Evolutionary conservation across 139 green algal species (phyloP).

Genomic region (Chlorella sp.): DNA sequence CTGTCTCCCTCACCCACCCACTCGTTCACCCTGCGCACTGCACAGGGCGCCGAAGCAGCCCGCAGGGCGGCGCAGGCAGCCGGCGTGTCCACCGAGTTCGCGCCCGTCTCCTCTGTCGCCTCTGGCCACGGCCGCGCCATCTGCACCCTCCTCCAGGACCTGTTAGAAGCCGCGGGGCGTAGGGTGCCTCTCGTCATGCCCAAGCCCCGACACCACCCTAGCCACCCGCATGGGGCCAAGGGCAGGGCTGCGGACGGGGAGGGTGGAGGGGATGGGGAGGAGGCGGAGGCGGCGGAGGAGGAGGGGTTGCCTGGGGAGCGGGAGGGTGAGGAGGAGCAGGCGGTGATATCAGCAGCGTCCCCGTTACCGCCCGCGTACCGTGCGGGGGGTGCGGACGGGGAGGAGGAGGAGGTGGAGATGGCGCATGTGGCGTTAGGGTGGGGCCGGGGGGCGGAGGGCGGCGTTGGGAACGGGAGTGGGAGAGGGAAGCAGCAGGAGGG

Average conservation of each 20-base stretch:
- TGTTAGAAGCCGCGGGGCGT: not conserved
- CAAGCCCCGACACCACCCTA: not conserved
- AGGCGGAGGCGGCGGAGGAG: not conserved
- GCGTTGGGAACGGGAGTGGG: too few species aligned
- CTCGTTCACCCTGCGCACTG: too few species aligned
- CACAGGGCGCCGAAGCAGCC: conserved; percentile 30
- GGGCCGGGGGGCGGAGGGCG: too few species aligned
- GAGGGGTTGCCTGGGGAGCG: not conserved
- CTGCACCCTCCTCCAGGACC: conserved; percentile 25
- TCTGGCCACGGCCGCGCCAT: conserved; percentile 29
- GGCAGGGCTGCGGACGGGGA: not conserved
- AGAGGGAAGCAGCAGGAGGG: too few species aligned
- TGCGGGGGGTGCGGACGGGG: not conserved
- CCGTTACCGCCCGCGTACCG: not conserved
- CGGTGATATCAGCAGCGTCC: too few species aligned
- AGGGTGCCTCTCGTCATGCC: not conserved
- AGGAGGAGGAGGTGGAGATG: not conserved
- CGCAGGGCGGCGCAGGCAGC: conserved; percentile 25
- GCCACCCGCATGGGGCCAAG: too few species aligned
- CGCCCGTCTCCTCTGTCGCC: conserved; percentile 23
- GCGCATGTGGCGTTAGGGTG: too few species aligned
- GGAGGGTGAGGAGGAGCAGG: not conserved
- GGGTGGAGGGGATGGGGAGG: not conserved
- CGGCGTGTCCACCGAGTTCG: conserved; percentile 29
- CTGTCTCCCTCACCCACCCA: too few species aligned